Percentiles rank a stretch among this genome's conserved stretches.
phyloP scores from a whole-genome alignment of 1,284 basidiomycete species.

The Microstroma glucosiphilum region DNA sequence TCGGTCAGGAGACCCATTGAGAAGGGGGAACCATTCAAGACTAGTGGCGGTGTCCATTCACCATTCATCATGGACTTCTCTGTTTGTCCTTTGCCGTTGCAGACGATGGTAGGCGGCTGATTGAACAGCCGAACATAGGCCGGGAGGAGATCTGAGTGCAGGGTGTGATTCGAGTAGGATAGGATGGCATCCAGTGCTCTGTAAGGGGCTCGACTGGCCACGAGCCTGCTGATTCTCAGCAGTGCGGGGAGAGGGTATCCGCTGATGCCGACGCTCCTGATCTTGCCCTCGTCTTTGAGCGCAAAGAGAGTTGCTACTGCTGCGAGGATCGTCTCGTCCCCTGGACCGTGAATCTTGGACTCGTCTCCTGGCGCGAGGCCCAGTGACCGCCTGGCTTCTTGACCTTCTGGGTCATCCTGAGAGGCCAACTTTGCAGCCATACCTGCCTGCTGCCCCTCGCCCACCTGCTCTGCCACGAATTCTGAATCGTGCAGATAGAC shows the following conservation, averaged over 20 bases:
- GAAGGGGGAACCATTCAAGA: constrained; percentile 80
- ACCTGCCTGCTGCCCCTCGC: constrained; percentile 55
- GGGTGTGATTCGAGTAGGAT: constrained; percentile 44
- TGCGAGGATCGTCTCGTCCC: constrained; percentile 71
- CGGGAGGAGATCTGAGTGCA: constrained; percentile 40
- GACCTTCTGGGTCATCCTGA: constrained; percentile 48
- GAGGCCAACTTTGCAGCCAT: constrained; percentile 59
- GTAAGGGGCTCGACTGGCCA: constrained; percentile 50
- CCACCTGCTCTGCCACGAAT: constrained; percentile 65
- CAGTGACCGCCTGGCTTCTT: background rate
- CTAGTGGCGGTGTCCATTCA: constrained; percentile 53
- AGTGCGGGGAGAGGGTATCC: constrained; percentile 86
- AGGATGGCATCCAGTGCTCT: constrained; percentile 49
- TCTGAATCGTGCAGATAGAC: constrained; percentile 81
- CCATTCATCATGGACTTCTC: background rate
- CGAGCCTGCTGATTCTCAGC: constrained; percentile 72
- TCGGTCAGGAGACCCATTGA: constrained; percentile 82
- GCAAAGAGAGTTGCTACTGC: constrained; percentile 67
- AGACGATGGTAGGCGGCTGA: constrained; percentile 14
- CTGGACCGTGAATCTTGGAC: constrained; percentile 63
- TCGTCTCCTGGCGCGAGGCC: constrained; percentile 55
- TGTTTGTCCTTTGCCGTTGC: constrained; percentile 2
- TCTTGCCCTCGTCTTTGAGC: constrained; percentile 70
- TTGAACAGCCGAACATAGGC: constrained; percentile 33
- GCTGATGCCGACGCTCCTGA: constrained; percentile 76